Evolutionary conservation across 805 yeast genomes (phyloP).

Genomic region (Lachancea cidri): DNA sequence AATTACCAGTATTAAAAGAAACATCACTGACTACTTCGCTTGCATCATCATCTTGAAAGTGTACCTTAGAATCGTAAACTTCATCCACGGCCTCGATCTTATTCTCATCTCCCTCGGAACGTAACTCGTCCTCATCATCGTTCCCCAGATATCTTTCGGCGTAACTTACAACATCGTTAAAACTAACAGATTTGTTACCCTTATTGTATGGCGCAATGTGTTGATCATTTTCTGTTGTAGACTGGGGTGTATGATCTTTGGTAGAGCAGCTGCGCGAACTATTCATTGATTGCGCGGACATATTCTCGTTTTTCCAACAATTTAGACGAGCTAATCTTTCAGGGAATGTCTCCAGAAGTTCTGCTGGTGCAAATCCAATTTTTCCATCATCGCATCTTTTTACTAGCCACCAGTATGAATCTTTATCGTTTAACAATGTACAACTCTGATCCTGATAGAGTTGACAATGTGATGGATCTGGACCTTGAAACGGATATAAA

Average conservation of each 20-base stretch:
- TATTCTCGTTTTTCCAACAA: conserved; percentile 84
- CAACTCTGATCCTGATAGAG: conserved; percentile 79
- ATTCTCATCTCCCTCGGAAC: conserved; percentile 17
- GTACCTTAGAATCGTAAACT: conserved; percentile 35
- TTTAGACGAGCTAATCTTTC: conserved; percentile 89
- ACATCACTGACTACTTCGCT: conserved; percentile 32
- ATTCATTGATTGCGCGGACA: conserved; percentile 19
- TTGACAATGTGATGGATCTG: conserved; percentile 88
- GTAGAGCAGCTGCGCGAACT: background rate
- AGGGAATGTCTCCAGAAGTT: conserved; percentile 82
- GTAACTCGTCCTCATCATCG: conserved; percentile 21
- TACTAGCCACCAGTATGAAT: conserved; percentile 96
- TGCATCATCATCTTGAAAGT: conserved; percentile 23
- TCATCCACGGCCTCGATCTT: conserved; percentile 23
- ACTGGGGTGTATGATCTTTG: conserved; percentile 6
- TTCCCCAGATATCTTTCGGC: conserved; percentile 29
- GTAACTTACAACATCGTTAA: conserved; percentile 31
- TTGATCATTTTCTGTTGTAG: conserved; percentile 3
- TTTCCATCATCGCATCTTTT: conserved; percentile 50
- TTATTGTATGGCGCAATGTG: conserved; percentile 14
- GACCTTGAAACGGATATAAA: conserved; percentile 80
- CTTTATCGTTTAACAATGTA: conserved; percentile 75
- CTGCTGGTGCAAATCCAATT: conserved; percentile 96
- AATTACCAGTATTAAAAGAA: conserved; percentile 28
- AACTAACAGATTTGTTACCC: conserved; percentile 30